phyloP scores from a whole-genome alignment of 345 rosid species.

The Luvunga scandens region DNA sequence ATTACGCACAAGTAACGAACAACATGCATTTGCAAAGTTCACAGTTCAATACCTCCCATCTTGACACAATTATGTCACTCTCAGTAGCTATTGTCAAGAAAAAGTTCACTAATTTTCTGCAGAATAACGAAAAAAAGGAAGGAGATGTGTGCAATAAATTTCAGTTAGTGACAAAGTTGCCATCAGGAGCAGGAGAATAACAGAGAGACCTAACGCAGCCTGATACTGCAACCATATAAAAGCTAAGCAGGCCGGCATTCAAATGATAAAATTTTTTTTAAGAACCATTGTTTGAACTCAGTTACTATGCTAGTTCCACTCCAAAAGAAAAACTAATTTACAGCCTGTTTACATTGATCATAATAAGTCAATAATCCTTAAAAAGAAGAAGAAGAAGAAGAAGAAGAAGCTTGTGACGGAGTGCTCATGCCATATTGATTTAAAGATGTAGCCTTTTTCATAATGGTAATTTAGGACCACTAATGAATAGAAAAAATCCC shows the following conservation, averaged over 20 bases:
- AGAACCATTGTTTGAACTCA: not conserved
- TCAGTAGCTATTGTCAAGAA: not conserved
- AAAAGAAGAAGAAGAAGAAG: no score
- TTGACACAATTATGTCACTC: not conserved
- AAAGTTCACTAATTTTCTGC: not conserved
- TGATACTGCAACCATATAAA: not conserved
- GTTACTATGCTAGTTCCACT: not conserved
- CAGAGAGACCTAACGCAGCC: not conserved
- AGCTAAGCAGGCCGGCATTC: not conserved
- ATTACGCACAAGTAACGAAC: not conserved
- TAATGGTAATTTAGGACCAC: slow-evolving; percentile 7
- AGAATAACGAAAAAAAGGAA: not conserved
- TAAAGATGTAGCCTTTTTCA: slow-evolving; percentile 1
- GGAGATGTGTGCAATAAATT: not conserved
- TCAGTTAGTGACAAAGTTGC: not conserved
- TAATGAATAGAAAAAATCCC: not conserved
- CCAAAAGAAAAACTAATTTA: not conserved
- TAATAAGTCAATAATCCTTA: not conserved
- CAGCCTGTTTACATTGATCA: slow-evolving; percentile 3
- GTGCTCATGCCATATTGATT: not conserved
- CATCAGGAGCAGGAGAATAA: not conserved
- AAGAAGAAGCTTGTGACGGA: not conserved
- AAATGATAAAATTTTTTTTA: not conserved
- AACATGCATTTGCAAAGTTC: not conserved
- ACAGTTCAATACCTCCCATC: not conserved